These are phyloP conservation scores for Kodamaea sp. DNA, from an alignment of 1,139 yeast genomes.

Conservation along the genomic window DNA sequence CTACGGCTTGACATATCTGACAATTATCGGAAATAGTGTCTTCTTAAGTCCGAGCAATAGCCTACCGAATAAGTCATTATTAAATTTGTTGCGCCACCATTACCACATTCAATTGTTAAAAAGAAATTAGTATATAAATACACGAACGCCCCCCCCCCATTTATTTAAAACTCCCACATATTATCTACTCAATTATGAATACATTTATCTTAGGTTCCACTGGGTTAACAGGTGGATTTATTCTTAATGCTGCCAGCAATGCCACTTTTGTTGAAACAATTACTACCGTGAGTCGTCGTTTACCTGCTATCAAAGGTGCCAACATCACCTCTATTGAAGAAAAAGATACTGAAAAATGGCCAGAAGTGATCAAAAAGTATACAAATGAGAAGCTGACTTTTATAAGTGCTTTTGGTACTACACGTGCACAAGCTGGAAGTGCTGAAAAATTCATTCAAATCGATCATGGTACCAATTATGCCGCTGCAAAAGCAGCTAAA, in stretches of 20 bases:
- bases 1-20: too few relatives aligned
- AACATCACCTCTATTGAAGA: conserved; percentile 34
- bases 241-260: conserved; percentile 36
- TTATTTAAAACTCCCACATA: too few relatives aligned
- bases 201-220: conserved; percentile 54
- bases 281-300: conserved; percentile 46
- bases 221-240: conserved; percentile 54
- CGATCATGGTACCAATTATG: conserved; percentile 66
- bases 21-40: too few relatives aligned
- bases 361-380: conserved; percentile 16
- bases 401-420: conserved; percentile 73
- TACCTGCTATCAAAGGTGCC: conserved; percentile 17
- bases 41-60: too few relatives aligned
- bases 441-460: conserved; percentile 60
- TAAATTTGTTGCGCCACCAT: too few relatives aligned
- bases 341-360: conserved; percentile 42
- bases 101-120: too few relatives aligned
- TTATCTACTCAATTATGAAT: conserved; percentile 13
- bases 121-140: too few relatives aligned
- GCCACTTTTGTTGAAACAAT: conserved; percentile 31
- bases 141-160: too few relatives aligned
- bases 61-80: too few relatives aligned
- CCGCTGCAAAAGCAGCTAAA: conserved; percentile 67
- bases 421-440: conserved; percentile 67
- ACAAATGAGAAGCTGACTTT: conserved; percentile 24